Percentiles rank a stretch among this genome's conserved stretches.
phyloP scores from a whole-genome alignment of 257 asterid species.

The Knoxia roxburghii region DNA sequence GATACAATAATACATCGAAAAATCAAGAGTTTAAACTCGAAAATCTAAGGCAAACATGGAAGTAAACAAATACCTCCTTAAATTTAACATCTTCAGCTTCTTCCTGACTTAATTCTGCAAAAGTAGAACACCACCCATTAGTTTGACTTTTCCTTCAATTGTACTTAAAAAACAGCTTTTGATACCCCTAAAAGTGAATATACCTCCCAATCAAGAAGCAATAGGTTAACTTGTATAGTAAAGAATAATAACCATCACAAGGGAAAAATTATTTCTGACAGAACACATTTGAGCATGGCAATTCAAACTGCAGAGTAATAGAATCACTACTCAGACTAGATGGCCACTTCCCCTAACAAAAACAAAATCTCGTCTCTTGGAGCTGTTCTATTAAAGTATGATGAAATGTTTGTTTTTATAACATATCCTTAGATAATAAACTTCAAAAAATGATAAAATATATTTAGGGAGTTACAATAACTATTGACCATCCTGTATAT shows the following conservation, averaged over 20 bases:
- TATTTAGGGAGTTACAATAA: not conserved
- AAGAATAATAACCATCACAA: not conserved
- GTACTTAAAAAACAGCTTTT: not conserved
- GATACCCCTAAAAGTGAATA: not conserved
- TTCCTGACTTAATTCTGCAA: conserved; percentile 84
- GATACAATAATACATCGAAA: conserved; percentile 1
- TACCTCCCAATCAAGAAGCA: not conserved
- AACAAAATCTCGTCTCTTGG: too few species aligned
- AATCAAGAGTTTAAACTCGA: not conserved
- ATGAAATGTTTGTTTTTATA: too few species aligned
- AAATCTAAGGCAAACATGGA: conserved; percentile 10
- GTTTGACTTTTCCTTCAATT: not conserved
- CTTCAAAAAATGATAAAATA: too few species aligned
- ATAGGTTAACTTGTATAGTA: not conserved
- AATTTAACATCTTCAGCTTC: conserved; percentile 88
- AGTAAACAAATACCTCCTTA: conserved; percentile 61
- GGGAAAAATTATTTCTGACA: not conserved
- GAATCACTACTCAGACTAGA: too few species aligned
- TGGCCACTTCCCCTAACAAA: too few species aligned
- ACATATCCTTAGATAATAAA: too few species aligned
- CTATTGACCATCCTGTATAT: not conserved
- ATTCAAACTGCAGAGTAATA: too few species aligned
- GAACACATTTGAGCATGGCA: too few species aligned
- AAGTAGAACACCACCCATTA: conserved; percentile 16
- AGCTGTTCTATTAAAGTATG: too few species aligned